Evolutionary conservation across 2,329 filamentous ascomycete species (phyloP), one percentile per base, ranked within the genome.

Genomic region (Mariannaea elegans): DNA sequence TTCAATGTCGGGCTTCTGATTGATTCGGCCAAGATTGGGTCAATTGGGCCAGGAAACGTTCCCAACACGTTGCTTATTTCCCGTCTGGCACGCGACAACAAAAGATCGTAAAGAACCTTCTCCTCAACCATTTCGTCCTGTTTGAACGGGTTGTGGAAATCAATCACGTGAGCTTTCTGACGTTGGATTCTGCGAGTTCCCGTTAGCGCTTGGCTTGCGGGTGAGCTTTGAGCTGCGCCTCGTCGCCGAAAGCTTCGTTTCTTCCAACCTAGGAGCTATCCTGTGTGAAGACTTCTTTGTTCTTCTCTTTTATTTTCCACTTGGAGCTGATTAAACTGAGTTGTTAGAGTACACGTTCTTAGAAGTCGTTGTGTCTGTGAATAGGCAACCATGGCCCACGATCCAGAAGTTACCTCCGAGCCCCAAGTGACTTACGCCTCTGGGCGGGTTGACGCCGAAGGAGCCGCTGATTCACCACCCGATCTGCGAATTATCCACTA

Each of bases 401-500:
- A 68, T 27, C 31, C 56, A 21, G 48, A 61, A 48, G 63, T 64
- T 29, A 72, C 69, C 31, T 66, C 72, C 7, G 68, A 67, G 49
- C 71, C 74, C 32, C 72, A 66, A 56, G 65, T 69, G 52, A 71
- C 63, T 19, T 71, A 58, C 49, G 65, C 69, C 23, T 71, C 69
- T 27, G 68, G 68, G 9, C 59, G 69, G 44, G 67, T 67, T 38
- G 59, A 58, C 38, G 55, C 53, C 21, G 59, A 55, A 27, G 65
- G 58, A 34, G 38, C 61, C 29, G 32, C 59, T 31, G 66, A 62
- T 38, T 66, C 68, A 29, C 59, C 55, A 13, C 91, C 92, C 42
- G 90, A 93, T 73, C 78, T 97, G 49, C 88, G 93, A n/a, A 77
- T 97, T 55, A 75, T 97, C 29, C 94, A 97, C 78, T 97, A 90